Base-by-base conservation (phyloP, 495 filamentous ascomycete genomes). In the Podospora comata region DNA sequence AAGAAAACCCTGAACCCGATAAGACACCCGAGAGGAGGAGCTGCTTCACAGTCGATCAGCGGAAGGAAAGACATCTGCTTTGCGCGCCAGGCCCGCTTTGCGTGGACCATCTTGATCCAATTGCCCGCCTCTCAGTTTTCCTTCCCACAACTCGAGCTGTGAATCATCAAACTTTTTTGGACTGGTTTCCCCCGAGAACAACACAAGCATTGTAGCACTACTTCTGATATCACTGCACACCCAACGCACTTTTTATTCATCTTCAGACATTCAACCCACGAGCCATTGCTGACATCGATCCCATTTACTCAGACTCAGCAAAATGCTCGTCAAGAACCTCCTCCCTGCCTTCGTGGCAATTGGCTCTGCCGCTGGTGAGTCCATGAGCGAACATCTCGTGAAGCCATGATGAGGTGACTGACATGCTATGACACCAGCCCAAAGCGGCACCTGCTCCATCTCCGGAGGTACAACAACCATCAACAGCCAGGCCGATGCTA, bases 301-400 rank as follows among this genome's bases (percentile, higher is more conserved):
- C 15, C 53, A 76, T 69, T 64, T 68, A 60, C 4, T 60, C 64
- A 78, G 76, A 73, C 65, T 66, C 66, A 64, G 72, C 85, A 84
- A 76, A 77, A 97, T 98, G 94, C 85, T 89, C 77, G 84, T 88
- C 82, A 81, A 86, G 81, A 87, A 89, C 76, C 84, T 92, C 80
- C 77, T 93, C 69, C 84, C 96, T 73, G 90, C 92, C 77, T 86
- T 87, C 57, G 79, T 93, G 79, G 92, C 90, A 70, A 82, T 88
- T 70, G 83, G 89, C 73, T 77, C 84, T 63, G 89, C 82, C 63
- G 79, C 88, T 70, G 93, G 92, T 92, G 80, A 81, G 89, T 82
- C 30, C 39, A 5, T 13, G 5, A 19, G 27, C n/a, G 19, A 18
- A 30, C 34, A 48, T 16, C 7, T 48, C 5, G 13, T 48, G 39